Percentiles rank a stretch among this genome's conserved stretches.
Conservation (phyloP, 2,329 filamentous ascomycete species). For the Fusarium sp. region DNA sequence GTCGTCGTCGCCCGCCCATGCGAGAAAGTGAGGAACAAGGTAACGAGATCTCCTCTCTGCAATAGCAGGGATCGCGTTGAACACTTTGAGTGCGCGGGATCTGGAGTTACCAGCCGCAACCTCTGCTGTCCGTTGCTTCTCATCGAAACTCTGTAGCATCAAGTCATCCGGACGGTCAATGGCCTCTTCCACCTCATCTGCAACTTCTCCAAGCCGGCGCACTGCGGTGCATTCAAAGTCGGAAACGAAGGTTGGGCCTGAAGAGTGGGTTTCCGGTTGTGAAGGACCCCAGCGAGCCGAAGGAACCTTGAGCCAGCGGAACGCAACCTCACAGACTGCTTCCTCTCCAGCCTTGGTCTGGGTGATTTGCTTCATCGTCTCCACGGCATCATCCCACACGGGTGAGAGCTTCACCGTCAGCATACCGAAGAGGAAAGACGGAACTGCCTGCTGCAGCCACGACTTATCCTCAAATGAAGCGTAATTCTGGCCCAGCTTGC, state of each 20-base stretch:
- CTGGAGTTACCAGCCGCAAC: conserved; percentile 66
- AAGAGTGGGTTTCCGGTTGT: conserved; percentile 46
- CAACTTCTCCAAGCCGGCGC: conserved; percentile 62
- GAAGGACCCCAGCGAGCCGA: conserved; percentile 63
- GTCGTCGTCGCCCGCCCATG: conserved; percentile 71
- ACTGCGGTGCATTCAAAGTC: conserved; percentile 89
- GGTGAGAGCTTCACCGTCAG: conserved; percentile 85
- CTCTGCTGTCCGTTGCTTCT: conserved; percentile 64
- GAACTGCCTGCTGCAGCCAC: conserved; percentile 75
- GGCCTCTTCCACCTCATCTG: conserved; percentile 60
- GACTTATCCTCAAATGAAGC: conserved; percentile 63
- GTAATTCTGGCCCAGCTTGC: conserved; percentile 75
- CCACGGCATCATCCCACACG: conserved; percentile 84
- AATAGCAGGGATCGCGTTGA: conserved; percentile 74
- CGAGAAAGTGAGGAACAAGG: conserved; percentile 84
- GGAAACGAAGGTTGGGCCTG: conserved; percentile 58
- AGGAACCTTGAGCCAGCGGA: conserved; percentile 75
- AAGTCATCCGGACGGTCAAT: conserved; percentile 62
- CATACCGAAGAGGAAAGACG: conserved; percentile 86
- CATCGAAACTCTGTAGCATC: conserved; percentile 70
- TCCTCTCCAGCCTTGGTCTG: conserved; percentile 76
- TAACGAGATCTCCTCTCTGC: conserved; percentile 87
- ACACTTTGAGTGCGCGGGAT: conserved; percentile 78
- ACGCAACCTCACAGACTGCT: conserved; percentile 72
- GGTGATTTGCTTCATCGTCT: conserved; percentile 76